A percentile compares a stretch with the other conserved stretches of the same genome.
Evolutionary conservation across 2,329 filamentous ascomycete species (phyloP).

Genomic region (Exophiala phaeomuriformis): DNA sequence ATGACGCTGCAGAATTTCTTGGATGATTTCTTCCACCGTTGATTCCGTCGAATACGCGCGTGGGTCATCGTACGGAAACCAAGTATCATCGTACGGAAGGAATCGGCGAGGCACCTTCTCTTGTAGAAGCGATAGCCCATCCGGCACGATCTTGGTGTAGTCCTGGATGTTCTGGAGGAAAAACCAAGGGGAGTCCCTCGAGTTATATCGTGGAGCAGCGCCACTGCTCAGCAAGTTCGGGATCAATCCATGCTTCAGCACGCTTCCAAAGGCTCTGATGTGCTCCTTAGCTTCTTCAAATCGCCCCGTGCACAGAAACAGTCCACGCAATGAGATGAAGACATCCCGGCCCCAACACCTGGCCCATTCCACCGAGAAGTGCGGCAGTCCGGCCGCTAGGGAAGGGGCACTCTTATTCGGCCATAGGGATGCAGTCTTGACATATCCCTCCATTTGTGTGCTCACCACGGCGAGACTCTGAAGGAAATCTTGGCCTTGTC

Average conservation of each 20-base stretch:
- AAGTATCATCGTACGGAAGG: constrained; percentile 90
- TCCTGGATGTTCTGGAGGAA: constrained; percentile 95
- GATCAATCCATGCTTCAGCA: constrained; percentile 97
- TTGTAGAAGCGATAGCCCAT: constrained; percentile 65
- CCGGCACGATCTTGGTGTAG: constrained; percentile 72
- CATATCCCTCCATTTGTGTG: constrained; percentile 79
- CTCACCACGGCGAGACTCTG: constrained; percentile 86
- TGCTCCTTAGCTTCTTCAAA: constrained; percentile 87
- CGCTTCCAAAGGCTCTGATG: constrained; percentile 87
- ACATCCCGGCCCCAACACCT: constrained; percentile 96
- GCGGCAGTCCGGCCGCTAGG: constrained; percentile 83
- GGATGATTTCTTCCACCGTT: constrained; percentile 79
- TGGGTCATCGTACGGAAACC: constrained; percentile 73
- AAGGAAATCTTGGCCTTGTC: constrained; percentile 77
- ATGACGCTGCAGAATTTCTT: constrained; percentile 88
- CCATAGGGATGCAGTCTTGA: constrained; percentile 85
- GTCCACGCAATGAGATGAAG: constrained; percentile 86
- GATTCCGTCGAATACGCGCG: constrained; percentile 80
- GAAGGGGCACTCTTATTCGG: constrained; percentile 77
- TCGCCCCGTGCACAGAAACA: constrained; percentile 84
- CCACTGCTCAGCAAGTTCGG: constrained; percentile 87
- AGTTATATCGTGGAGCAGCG: constrained; percentile 83
- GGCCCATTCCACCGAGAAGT: constrained; percentile 90
- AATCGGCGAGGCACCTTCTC: constrained; percentile 77
- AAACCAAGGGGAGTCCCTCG: constrained; percentile 95